Percentiles rank a stretch among this genome's conserved stretches.
These are phyloP conservation scores for Curvularia verruculosa DNA, from an alignment of 2,329 filamentous ascomycete genomes.

Conservation along the genomic window DNA sequence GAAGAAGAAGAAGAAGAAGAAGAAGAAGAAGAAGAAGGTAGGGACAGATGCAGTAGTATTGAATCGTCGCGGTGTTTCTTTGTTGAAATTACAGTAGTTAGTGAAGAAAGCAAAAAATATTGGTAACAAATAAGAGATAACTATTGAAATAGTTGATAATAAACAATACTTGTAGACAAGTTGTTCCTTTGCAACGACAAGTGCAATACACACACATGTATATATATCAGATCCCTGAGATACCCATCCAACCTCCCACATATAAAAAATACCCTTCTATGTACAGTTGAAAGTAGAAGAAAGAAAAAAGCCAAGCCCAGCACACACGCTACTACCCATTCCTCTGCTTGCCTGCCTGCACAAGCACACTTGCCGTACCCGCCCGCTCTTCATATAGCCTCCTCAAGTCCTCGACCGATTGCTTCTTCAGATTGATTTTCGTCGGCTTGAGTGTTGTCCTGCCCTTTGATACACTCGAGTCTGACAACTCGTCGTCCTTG, in stretches of 20 bases:
- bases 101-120: no score
- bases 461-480: constrained; percentile 16
- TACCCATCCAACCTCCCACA: background rate
- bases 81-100: no score
- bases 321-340: background rate
- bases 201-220: background rate
- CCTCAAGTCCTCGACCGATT: constrained; percentile 56
- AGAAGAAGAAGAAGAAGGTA: no score
- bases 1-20: no score
- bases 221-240: background rate
- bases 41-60: no score
- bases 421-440: constrained; percentile 53
- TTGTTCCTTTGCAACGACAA: no score
- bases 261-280: background rate
- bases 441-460: constrained; percentile 31
- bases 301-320: background rate
- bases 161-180: no score
- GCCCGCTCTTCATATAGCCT: constrained; percentile 57
- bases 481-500: constrained; percentile 9
- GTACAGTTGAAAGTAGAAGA: background rate
- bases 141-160: no score
- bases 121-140: no score
- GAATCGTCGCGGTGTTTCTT: no score
- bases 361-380: constrained; percentile 46
- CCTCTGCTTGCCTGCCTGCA: constrained; percentile 20